Base-by-base conservation (phyloP, 129 eudicot genomes). In the Chrysanthemum seticuspe region DNA sequence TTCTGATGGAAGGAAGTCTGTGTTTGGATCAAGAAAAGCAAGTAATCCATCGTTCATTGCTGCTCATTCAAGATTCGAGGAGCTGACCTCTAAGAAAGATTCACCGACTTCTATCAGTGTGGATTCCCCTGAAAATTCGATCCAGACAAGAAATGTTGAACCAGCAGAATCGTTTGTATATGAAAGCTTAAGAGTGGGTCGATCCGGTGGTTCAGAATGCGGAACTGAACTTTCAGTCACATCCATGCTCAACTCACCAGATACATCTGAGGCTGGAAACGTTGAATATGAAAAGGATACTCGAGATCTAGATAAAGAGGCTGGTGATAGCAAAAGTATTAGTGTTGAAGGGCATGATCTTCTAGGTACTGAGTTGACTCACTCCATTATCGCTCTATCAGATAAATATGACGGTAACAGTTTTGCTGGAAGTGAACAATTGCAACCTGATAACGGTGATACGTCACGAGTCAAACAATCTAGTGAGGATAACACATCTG, bases 231-330 rank as follows among this genome's bases (percentile, higher is more conserved):
- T 93, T 59, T 93, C 98, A 16, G 79, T 89, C 58, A 72, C 96
- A 48, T 93, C 96, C 3, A 85, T 92, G 76, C 95, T 93, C n/a
- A 96, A 89, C 81, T 89, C 98, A 69, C 96, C 95, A 18, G 92
- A 89, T 69, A 82, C 82, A 56, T 87, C 84, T 25, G 96, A 85
- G 47, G 68, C 36, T 78, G 95, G 69, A 79, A 84, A 65, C 62
- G 64, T 55, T 14, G 81, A 84, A 49, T n/a, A 40, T 21, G 83
- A 80, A 52, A 79, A 63, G 50, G 85, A 84, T 62, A n/a, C 51
- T 5, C 45, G 76, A 71, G 62, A 45, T 61, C 54, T 76, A 55
- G 85, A 81, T 68, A 77, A 82, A 60, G 78, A 29, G 15, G 50
- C 68, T 10, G 59, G 68, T 45, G 13, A 58, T 65, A 40, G 10